Percentiles rank a stretch among this genome's conserved stretches.
Conservation (phyloP, 163 green algal genomes). For the Coccomyxa subellipsoidea region DNA sequence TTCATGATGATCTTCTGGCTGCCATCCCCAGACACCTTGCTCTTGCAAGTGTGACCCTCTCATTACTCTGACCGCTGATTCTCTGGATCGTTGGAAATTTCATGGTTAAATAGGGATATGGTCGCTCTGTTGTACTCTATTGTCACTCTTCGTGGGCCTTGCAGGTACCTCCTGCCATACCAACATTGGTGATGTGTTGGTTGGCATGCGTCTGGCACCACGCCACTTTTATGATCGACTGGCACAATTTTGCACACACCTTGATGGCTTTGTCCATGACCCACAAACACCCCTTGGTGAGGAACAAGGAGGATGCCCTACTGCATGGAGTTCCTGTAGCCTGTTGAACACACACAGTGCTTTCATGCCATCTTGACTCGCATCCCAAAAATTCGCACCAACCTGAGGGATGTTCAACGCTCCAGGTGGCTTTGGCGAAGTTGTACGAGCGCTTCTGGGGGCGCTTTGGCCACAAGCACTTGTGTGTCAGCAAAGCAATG, state of each 20-base stretch:
- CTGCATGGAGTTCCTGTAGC: too few species aligned
- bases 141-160: constrained; percentile 38
- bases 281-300: constrained; percentile 50
- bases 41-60: constrained; percentile 11
- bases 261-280: constrained; percentile 78
- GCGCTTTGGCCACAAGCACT: constrained; percentile 37
- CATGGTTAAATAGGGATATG: too few species aligned
- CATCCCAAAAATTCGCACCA: too few species aligned
- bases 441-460: constrained; percentile 68
- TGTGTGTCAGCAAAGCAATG: constrained; percentile 90
- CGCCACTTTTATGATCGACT: constrained; percentile 84
- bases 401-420: background rate
- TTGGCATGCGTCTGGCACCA: constrained; percentile 59
- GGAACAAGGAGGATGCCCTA: background rate
- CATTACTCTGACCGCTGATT: background rate
- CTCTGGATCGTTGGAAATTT: background rate
- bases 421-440: constrained; percentile 48
- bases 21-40: background rate
- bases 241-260: constrained; percentile 95
- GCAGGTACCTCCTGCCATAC: constrained; percentile 93
- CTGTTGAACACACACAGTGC: too few species aligned
- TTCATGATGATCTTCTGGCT: constrained; percentile 37
- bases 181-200: constrained; percentile 75
- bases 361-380: too few species aligned
- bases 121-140: too few species aligned